Evolutionary conservation across 768 basidiomycete species (phyloP), one percentile per base, ranked within the genome.

Genomic region (Lentinula boryana): DNA sequence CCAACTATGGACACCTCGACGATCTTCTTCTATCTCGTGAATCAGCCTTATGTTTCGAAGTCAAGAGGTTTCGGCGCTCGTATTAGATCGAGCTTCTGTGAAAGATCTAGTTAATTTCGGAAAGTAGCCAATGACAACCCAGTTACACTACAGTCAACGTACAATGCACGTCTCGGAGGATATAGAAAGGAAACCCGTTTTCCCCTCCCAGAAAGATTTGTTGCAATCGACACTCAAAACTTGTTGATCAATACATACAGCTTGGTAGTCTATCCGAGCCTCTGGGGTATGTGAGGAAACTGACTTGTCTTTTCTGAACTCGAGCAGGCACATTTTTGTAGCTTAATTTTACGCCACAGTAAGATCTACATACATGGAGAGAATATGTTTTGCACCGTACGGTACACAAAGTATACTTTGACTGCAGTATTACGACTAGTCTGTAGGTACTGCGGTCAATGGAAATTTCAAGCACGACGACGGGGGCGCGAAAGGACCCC

Each of bases 401-500:
- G 4, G 27, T 27, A 27, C 27, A 38, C 3, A 38, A 13, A 38
- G 36, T 38, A 9, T 38, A 38, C 13, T 9, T 38, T 1, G 36
- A 38, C 36, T 13, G 8, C 2, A 38, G 8, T 38, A 13, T 9
- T 1, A 38, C 8, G 36, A 5, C 13, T 38, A 38, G 1, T 5
- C 5, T 7, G 35, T 36, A 36, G 7, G 35, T 38, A 38, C 27
- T 27, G 27, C 27, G 0, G 27, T 27, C 27, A 27, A 27, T 27
- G 27, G 21, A 48, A 48, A 2, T 12, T 40, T 54, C 35, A 54
- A 54, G 18, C 18, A 21, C 53, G 53, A 18, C 18, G 35, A 12
- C 33, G 33, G 13, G 55, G 15, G 9, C 40, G 55, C 10, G 57
- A 46, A 48, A 32, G 27, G 8, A 58, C 46, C 53, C 76, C 75